Evolutionary conservation across 31 red algal genomes (phyloP).

Genomic region (Endocladia muricata): DNA sequence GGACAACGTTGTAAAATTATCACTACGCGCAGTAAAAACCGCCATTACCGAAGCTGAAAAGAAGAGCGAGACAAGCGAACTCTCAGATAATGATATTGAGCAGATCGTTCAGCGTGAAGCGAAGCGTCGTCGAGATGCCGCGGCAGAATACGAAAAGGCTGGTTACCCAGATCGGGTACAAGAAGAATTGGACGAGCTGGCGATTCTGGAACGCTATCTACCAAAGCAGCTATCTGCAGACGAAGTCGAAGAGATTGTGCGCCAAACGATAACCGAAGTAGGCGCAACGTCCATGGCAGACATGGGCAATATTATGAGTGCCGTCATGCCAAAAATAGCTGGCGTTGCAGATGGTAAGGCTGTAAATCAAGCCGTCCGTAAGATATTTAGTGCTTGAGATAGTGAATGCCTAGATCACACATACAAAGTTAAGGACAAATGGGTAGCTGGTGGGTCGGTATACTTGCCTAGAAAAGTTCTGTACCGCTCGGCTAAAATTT

Average conservation of each 20-base stretch:
- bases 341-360: neutral
- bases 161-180: neutral
- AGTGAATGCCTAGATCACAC: no score
- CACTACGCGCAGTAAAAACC: neutral
- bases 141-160: neutral
- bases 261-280: neutral
- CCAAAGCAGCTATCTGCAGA: neutral
- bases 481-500: no score
- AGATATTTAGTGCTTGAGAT: no score
- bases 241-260: neutral
- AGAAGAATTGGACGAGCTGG: neutral
- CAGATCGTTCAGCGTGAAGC: neutral
- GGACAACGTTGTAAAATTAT: no score
- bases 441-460: no score
- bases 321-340: neutral
- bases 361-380: no score
- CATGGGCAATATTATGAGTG: neutral
- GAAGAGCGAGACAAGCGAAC: neutral
- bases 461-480: no score
- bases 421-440: no score
- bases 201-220: neutral
- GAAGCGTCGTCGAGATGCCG: neutral
- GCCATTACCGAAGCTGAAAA: conserved; percentile 1
- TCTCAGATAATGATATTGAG: neutral
- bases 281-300: neutral